phyloP scores from a whole-genome alignment of 768 basidiomycete species.

The Royoungia palumana region DNA sequence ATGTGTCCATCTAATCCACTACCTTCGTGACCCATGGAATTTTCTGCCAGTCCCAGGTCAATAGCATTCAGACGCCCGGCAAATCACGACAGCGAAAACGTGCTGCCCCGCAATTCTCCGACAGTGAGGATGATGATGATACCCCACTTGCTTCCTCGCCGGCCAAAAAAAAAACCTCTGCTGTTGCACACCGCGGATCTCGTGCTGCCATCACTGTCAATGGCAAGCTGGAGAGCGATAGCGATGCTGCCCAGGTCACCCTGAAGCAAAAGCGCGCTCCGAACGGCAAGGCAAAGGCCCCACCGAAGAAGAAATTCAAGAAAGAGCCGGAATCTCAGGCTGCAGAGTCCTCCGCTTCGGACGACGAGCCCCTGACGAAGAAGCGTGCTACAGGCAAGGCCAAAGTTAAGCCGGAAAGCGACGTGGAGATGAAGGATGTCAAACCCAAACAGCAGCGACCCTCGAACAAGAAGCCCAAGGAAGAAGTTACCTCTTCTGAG shows the following conservation, averaged over 20 bases:
- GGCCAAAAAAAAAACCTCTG: constrained; percentile 44
- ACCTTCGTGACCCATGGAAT: constrained; percentile 19
- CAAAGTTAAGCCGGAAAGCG: constrained; percentile 47
- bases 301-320: constrained; percentile 64
- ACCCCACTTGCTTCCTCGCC: constrained; percentile 72
- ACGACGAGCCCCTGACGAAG: constrained; percentile 34
- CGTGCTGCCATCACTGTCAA: constrained; percentile 38
- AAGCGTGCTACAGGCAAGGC: constrained; percentile 32
- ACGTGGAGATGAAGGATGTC: constrained; percentile 42
- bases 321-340: constrained; percentile 40
- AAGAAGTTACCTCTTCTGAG: constrained; percentile 42
- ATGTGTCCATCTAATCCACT: constrained; percentile 24
- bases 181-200: constrained; percentile 40
- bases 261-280: constrained; percentile 43
- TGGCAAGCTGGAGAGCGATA: constrained; percentile 38
- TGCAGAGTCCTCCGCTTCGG: constrained; percentile 25
- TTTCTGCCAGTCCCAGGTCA: constrained; percentile 51
- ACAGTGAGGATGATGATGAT: constrained; percentile 68
- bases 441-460: constrained; percentile 45
- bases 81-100: constrained; percentile 47
- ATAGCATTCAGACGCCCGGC: constrained; percentile 40
- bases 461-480: constrained; percentile 51
- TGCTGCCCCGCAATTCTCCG: constrained; percentile 47
- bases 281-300: constrained; percentile 50
- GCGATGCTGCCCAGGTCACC: constrained; percentile 42